These are phyloP conservation scores for Fusarium aywerte DNA, from an alignment of 2,329 filamentous ascomycete species.

Conservation along the genomic window DNA sequence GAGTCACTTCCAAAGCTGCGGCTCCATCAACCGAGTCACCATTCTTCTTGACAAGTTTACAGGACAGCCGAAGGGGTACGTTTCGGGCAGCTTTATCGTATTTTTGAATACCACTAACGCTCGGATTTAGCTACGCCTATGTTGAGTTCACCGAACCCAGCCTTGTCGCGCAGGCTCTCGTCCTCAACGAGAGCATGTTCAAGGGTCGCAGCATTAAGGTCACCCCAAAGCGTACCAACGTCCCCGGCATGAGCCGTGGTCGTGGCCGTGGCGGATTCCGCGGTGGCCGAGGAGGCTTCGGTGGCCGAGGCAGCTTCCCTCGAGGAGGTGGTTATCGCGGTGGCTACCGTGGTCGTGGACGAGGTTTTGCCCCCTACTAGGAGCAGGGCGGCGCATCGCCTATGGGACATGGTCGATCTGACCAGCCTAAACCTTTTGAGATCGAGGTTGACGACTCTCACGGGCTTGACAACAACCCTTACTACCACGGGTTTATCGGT, in stretches of 20 bases:
- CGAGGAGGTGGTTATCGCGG: conserved; percentile 68
- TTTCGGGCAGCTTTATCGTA: conserved; percentile 1
- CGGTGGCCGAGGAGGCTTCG: conserved; percentile 63
- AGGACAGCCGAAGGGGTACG: conserved; percentile 98
- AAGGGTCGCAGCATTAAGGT: conserved; percentile 97
- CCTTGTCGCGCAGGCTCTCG: conserved; percentile 90
- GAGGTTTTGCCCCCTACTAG: conserved; percentile 74
- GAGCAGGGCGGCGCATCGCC: conserved; percentile 49
- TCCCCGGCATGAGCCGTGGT: conserved; percentile 92
- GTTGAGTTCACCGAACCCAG: conserved; percentile 97
- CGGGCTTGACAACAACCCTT: conserved; percentile 27
- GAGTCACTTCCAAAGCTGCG: conserved; percentile 96
- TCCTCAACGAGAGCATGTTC: conserved; percentile 96
- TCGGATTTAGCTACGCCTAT: conserved; percentile 85
- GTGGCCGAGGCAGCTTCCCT: conserved; percentile 64
- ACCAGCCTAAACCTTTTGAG: conserved; percentile 39
- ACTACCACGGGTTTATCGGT: conserved; percentile 19
- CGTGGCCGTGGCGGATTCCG: conserved; percentile 55
- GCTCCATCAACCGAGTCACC: conserved; percentile 96
- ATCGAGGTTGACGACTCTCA: conserved; percentile 43
- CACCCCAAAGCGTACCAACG: conserved; percentile 91
- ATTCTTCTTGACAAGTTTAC: conserved; percentile 98
- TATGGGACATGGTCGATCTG: conserved; percentile 33
- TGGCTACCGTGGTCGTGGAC: conserved; percentile 73
- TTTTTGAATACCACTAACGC: conserved; percentile 24